A percentile compares a stretch with the other conserved stretches of the same genome.
Conservation (phyloP, 2,329 filamentous ascomycete species). For the Zalaria obscura region DNA sequence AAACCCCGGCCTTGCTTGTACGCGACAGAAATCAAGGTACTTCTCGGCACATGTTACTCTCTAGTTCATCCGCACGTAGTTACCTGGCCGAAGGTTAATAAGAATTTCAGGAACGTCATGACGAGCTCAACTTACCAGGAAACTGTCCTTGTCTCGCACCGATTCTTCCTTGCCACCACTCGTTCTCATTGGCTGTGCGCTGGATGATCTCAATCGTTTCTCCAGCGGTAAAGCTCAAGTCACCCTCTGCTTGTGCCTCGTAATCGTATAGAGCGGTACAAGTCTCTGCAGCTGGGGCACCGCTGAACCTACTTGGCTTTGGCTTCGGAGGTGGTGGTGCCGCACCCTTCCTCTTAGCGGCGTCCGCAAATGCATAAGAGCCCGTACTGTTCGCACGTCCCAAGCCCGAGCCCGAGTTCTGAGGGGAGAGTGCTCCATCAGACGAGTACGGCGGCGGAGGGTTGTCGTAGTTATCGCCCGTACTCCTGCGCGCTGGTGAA, state of each 20-base stretch:
- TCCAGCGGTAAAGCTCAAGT: slow-evolving; percentile 77
- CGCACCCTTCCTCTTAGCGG: slow-evolving; percentile 22
- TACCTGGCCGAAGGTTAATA: slow-evolving; percentile 16
- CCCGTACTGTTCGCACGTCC: slow-evolving; percentile 17
- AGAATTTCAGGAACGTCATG: neutral
- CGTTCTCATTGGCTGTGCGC: slow-evolving; percentile 79
- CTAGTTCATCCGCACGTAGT: slow-evolving; percentile 32
- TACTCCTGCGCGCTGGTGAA: slow-evolving; percentile 1
- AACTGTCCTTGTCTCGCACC: slow-evolving; percentile 79
- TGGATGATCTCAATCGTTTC: slow-evolving; percentile 81
- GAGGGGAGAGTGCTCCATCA: slow-evolving; percentile 1
- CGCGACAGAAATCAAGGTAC: no score
- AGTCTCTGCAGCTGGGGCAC: slow-evolving; percentile 52
- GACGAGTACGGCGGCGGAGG: slow-evolving; percentile 27
- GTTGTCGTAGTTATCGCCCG: slow-evolving; percentile 9
- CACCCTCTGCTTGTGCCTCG: slow-evolving; percentile 85
- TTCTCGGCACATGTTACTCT: no score
- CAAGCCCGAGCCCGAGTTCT: neutral
- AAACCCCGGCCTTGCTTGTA: no score
- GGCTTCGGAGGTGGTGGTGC: slow-evolving; percentile 37
- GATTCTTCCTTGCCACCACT: slow-evolving; percentile 88
- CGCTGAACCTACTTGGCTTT: slow-evolving; percentile 59
- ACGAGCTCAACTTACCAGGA: slow-evolving; percentile 51
- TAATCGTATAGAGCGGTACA: slow-evolving; percentile 93
- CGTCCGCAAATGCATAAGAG: slow-evolving; percentile 3